These are phyloP conservation scores for Trichoderma polysporum DNA, from an alignment of 2,329 filamentous ascomycete species.

Conservation along the genomic window DNA sequence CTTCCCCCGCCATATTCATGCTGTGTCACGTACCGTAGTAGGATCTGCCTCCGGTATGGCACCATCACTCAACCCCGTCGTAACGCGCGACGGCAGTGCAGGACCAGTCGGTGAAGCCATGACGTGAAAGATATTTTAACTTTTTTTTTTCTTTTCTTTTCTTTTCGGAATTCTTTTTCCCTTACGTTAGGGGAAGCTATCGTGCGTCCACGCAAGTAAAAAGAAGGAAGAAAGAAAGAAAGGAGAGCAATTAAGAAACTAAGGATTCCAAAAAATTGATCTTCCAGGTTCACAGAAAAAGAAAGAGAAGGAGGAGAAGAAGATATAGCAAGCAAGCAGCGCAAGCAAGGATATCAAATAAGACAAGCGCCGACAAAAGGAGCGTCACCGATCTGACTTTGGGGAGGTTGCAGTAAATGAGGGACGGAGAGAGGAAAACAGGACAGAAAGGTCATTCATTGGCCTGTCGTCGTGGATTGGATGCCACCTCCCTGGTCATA, in stretches of 20 bases:
- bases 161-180: neutral
- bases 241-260: neutral
- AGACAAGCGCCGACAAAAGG: neutral
- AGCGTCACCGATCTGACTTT: neutral
- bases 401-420: neutral
- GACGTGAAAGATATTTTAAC: neutral
- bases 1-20: neutral
- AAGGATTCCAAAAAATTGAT: neutral
- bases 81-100: conserved; percentile 46
- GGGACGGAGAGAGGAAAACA: neutral
- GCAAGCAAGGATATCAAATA: neutral
- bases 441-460: neutral
- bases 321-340: neutral
- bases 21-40: conserved; percentile 48
- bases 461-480: neutral
- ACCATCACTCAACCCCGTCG: conserved; percentile 53
- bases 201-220: neutral
- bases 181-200: neutral
- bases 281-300: neutral
- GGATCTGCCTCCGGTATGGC: conserved; percentile 60
- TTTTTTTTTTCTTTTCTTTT: neutral
- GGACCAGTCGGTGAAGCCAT: conserved; percentile 35
- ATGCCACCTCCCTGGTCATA: conserved; percentile 2
- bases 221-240: neutral
- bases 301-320: neutral